phyloP scores from a whole-genome alignment of 441 rosid genomes.

The Codiaeum variegatum region DNA sequence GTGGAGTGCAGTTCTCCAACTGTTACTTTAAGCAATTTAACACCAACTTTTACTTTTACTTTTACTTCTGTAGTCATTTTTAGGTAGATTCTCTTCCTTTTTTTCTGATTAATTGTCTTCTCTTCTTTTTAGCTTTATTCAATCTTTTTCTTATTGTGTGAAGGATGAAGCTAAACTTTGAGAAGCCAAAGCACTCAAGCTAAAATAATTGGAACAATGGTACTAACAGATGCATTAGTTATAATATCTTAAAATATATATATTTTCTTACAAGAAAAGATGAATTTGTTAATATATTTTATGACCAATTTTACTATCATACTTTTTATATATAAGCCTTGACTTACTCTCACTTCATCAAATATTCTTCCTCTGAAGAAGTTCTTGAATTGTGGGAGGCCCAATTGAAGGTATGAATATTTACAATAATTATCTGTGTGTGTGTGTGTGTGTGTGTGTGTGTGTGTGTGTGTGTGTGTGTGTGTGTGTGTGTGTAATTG shows the following conservation, averaged over 20 bases:
- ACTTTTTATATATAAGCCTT: constrained; percentile 68
- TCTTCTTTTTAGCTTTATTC: background rate
- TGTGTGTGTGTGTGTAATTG: no score
- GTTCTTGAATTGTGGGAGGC: constrained; percentile 95
- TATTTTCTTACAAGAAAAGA: no score
- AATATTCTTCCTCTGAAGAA: constrained; percentile 94
- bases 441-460: no score
- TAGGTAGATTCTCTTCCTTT: constrained; percentile 35
- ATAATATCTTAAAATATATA: no score
- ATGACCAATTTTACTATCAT: no score
- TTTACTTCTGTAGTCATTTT: constrained; percentile 53
- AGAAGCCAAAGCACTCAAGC: constrained; percentile 43
- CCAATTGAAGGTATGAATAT: constrained; percentile 84
- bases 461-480: no score
- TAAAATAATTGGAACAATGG: constrained; percentile 41
- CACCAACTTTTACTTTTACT: constrained; percentile 61
- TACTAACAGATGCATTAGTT: constrained; percentile 16
- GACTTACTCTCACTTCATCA: constrained; percentile 81
- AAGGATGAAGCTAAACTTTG: constrained; percentile 42
- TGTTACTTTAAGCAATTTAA: constrained; percentile 62
- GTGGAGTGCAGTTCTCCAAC: constrained; percentile 59
- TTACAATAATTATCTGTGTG: no score
- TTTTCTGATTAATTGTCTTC: background rate
- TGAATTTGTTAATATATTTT: no score
- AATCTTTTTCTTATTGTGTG: background rate